Percentiles rank a stretch among this genome's conserved stretches.
Evolutionary conservation across 73 alveolate species (phyloP).

Genomic region (Tetrahymena thermophila): DNA sequence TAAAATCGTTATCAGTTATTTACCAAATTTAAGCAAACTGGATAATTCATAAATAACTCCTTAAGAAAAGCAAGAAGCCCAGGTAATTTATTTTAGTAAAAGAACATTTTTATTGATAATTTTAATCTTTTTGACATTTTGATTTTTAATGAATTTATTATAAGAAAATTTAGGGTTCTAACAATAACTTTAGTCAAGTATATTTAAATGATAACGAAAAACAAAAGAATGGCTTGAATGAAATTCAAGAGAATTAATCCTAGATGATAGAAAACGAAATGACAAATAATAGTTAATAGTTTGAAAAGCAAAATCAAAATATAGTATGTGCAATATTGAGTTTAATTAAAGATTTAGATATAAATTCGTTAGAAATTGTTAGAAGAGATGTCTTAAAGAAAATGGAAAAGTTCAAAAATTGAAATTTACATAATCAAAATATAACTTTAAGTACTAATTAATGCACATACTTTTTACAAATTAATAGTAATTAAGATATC

Average conservation of each 20-base stretch:
- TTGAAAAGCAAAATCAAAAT: neutral
- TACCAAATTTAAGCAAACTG: constrained; percentile 71
- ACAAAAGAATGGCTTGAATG: neutral
- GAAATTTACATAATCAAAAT: neutral
- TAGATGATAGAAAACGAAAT: neutral
- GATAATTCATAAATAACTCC: constrained; percentile 70
- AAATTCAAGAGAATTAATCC: neutral
- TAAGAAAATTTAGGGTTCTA: neutral
- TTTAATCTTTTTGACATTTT: neutral
- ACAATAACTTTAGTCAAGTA: neutral
- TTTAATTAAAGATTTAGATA: neutral
- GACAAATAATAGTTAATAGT: neutral
- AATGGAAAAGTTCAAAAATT: neutral
- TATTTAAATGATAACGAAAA: neutral
- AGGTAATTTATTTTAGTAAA: neutral
- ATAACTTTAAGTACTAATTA: no score
- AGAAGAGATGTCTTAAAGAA: neutral
- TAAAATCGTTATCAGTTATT: constrained; percentile 57
- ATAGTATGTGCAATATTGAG: neutral
- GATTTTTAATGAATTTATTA: neutral
- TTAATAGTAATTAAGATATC: neutral
- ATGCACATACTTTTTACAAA: no score
- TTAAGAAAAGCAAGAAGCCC: constrained; percentile 55
- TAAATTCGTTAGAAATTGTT: neutral
- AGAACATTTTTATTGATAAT: neutral